A percentile compares a stretch with the other conserved stretches of the same genome.
phyloP scores from a whole-genome alignment of 805 yeast species.

The Wickerhamomyces sydowiorum region DNA sequence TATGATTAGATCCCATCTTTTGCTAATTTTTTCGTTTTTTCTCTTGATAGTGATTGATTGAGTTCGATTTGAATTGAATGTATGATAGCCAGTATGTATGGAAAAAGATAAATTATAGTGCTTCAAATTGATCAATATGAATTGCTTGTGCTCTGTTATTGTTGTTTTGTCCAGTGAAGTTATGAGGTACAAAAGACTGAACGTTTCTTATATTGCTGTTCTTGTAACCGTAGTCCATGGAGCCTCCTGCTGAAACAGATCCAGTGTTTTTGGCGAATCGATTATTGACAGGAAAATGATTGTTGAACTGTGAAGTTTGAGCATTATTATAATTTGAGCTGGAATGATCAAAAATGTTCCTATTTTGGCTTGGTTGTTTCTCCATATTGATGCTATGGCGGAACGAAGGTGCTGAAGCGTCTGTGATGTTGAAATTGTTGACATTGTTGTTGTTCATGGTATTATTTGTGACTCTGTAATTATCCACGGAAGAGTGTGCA shows the following conservation, averaged over 20 bases:
- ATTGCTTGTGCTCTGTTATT: constrained; percentile 28
- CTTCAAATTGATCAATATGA: constrained; percentile 26
- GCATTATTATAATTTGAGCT: background rate
- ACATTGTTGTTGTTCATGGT: background rate
- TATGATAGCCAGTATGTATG: too few species aligned
- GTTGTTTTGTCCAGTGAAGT: constrained; percentile 12
- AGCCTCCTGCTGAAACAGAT: background rate
- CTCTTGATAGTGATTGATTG: too few species aligned
- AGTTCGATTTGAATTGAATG: too few species aligned
- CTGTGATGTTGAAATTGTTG: too few species aligned
- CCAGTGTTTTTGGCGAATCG: background rate
- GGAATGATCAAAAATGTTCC: too few species aligned
- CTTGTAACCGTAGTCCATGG: background rate
- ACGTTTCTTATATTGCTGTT: background rate
- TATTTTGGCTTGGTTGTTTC: too few species aligned
- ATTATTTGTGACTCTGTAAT: background rate
- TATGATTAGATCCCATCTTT: constrained; percentile 79
- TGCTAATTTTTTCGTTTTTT: too few species aligned
- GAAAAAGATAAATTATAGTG: background rate
- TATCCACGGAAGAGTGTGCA: background rate
- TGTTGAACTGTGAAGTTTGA: background rate
- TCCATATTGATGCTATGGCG: background rate
- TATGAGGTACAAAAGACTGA: background rate
- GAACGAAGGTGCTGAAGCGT: too few species aligned
- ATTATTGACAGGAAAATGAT: background rate